Evolutionary conservation across 257 asterid species (phyloP), one percentile per base, ranked within the genome.

Genomic region (Scutellaria minor): DNA sequence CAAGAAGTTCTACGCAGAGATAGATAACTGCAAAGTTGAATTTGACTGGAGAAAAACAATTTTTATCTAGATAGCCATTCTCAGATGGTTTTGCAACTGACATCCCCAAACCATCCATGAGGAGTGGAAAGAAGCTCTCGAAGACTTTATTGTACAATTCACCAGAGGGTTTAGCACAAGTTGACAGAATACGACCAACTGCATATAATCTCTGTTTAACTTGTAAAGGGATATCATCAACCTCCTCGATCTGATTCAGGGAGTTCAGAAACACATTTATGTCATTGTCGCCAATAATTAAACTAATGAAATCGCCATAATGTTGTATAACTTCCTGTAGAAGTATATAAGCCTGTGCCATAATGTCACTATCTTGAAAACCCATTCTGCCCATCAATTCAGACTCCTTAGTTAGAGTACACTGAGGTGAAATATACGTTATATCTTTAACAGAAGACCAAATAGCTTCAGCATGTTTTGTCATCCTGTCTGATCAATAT

Each of bases 381-480:
- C 76, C 81, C 88, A 90, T 84, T 79, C 82, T 89, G 70, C 81
- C 87, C 53, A 58, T 41, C 71, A 78, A 72, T 56, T 78, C 87
- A 14, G 90, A 72, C 62, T 83, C 93, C 71, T 68, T 65, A 2
- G 87, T 75, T 56, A 72, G 74, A 62, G 82, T 75, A 79, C 83
- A 87, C 55, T 86, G 75, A 10, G 93, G 92, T 59, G 91, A 85
- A 64, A 75, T 54, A 84, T 84, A 92, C 35, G 82, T 66, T 51
- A 80, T 78, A 58, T 91, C 91, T 84, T 92, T 95, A 75, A 95
- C 14, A 66, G 85, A 80, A 73, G 90, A 80, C 99, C 99, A 95
- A 73, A 95, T 85, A 73, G 87, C 85, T 76, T 81, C 85, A 74
- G 70, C 77, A 72, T 90, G 86, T 76, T 82, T 84, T 18, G 42